Percentiles rank a stretch among this genome's conserved stretches.
Evolutionary conservation across 1,139 yeast genomes (phyloP).

Genomic region (Blastobotrys indianensis): DNA sequence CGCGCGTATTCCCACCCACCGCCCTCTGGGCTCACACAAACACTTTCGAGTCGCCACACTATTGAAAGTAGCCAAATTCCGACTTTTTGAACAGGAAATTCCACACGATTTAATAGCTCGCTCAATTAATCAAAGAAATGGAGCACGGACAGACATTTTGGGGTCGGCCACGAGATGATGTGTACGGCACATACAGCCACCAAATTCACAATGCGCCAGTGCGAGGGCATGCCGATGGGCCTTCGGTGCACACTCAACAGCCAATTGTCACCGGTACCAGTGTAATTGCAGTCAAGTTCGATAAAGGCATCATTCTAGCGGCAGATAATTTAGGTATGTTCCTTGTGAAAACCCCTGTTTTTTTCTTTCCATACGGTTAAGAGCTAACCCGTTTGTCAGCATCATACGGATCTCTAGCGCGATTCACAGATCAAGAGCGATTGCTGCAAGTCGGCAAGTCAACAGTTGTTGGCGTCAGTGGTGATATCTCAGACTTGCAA

Average conservation of each 20-base stretch:
- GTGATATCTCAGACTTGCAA: conserved; percentile 93
- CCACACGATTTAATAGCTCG: background rate
- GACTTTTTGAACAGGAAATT: no score
- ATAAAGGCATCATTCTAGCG: conserved; percentile 87
- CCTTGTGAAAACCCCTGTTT: background rate
- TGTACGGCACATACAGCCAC: conserved; percentile 74
- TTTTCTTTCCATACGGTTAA: background rate
- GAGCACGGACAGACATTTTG: conserved; percentile 92
- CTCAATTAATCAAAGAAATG: conserved; percentile 41
- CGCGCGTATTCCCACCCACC: no score
- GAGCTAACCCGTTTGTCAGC: conserved; percentile 23
- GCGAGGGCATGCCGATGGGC: conserved; percentile 32
- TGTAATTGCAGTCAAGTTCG: conserved; percentile 83
- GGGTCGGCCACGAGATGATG: conserved; percentile 87
- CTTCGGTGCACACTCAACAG: conserved; percentile 80
- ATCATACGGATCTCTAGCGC: conserved; percentile 85
- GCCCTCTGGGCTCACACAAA: no score
- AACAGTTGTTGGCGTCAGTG: conserved; percentile 89
- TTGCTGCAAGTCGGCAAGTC: conserved; percentile 74
- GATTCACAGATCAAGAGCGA: conserved; percentile 82
- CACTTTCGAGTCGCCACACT: no score
- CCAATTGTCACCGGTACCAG: conserved; percentile 97
- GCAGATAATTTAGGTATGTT: conserved; percentile 78
- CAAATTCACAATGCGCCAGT: conserved; percentile 57
- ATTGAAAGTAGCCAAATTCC: no score